phyloP scores from a whole-genome alignment of 2,329 filamentous ascomycete genomes.

The Hymenoscyphus salicellus region DNA sequence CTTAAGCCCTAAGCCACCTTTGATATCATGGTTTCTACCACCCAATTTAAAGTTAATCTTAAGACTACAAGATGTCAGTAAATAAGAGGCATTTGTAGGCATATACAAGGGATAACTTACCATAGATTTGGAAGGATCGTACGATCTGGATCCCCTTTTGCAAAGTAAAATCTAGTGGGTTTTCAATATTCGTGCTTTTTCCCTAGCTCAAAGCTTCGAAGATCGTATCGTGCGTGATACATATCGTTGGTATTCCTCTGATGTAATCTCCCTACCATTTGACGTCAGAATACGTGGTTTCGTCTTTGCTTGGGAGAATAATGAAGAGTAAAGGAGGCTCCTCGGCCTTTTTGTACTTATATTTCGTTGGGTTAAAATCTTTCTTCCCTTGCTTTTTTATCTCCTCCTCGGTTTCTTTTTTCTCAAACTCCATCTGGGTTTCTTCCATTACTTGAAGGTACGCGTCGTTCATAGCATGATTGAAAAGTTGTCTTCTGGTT shows the following conservation, averaged over 20 bases:
- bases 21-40: slow-evolving; percentile 65
- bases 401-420: no score
- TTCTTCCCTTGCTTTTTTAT: no score
- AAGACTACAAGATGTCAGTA: slow-evolving; percentile 43
- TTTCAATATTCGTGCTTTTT: neutral
- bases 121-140: neutral
- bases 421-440: no score
- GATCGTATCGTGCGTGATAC: neutral
- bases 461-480: no score
- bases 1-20: slow-evolving; percentile 51
- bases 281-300: neutral
- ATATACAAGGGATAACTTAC: neutral
- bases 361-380: neutral
- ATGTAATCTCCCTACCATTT: slow-evolving; percentile 7
- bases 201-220: neutral
- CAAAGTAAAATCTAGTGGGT: no score
- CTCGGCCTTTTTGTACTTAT: neutral
- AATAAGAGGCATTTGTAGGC: no score
- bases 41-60: slow-evolving; percentile 79
- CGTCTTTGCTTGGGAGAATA: neutral
- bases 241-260: neutral
- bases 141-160: neutral
- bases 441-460: no score
- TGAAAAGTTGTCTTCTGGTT: no score
- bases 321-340: neutral